These are phyloP conservation scores for Hanseniaspora occidentalis DNA, from an alignment of 805 yeast species.

Conservation along the genomic window DNA sequence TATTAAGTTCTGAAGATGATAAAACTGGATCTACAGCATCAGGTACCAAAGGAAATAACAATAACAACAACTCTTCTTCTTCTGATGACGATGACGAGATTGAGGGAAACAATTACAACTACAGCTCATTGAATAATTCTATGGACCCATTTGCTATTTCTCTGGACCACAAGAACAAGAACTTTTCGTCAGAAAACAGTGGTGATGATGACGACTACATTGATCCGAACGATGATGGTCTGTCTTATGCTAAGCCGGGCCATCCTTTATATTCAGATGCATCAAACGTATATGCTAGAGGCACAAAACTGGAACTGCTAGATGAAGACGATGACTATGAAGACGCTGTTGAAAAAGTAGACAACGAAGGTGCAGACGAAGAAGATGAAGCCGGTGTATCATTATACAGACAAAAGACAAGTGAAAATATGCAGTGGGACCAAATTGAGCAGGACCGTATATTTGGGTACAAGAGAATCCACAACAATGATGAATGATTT, in stretches of 20 bases:
- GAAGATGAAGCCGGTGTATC: constrained; percentile 22
- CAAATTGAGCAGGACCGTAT: constrained; percentile 17
- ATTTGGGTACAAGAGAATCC: constrained; percentile 6
- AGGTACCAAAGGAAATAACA: background rate
- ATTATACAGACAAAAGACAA: constrained; percentile 22
- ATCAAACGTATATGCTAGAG: constrained; percentile 10
- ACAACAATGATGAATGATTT: constrained; percentile 1
- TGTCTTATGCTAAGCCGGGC: constrained; percentile 49
- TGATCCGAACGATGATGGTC: constrained; percentile 76
- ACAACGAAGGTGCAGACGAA: constrained; percentile 22
- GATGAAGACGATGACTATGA: constrained; percentile 10
- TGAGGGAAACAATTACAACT: background rate
- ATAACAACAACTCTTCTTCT: background rate
- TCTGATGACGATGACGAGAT: background rate
- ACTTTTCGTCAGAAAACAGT: constrained; percentile 20
- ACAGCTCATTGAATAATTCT: too few species aligned
- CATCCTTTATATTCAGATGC: constrained; percentile 42
- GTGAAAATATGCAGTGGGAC: constrained; percentile 22
- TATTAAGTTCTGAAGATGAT: constrained; percentile 13
- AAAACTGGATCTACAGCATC: constrained; percentile 9
- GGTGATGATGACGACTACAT: constrained; percentile 56
- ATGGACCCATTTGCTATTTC: too few species aligned
- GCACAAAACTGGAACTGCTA: constrained; percentile 9
- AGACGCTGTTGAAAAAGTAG: constrained; percentile 14
- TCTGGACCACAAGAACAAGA: too few species aligned